Conservation (phyloP, 306 rosid genomes). For the Medicago ruthenica region DNA sequence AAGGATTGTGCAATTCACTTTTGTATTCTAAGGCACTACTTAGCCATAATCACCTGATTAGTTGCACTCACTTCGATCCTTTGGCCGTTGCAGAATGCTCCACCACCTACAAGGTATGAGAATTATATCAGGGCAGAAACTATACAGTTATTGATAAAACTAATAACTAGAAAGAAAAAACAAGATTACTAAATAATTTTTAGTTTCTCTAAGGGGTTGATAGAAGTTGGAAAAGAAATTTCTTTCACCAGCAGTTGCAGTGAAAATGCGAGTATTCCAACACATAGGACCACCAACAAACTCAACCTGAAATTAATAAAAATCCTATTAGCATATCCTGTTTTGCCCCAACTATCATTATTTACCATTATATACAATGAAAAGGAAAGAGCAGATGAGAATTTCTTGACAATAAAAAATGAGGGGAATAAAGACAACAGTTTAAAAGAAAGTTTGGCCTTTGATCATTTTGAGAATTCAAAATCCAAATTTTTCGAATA, state of each 20-base stretch:
- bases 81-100: constrained; percentile 91
- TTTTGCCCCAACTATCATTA: constrained; percentile 4
- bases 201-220: constrained; percentile 22
- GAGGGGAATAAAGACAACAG: background rate
- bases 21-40: constrained; percentile 8
- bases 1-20: background rate
- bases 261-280: constrained; percentile 88
- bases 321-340: constrained; percentile 17
- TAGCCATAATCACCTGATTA: constrained; percentile 56
- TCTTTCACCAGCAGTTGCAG: constrained; percentile 82
- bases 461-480: background rate
- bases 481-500: background rate
- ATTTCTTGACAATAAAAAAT: constrained; percentile 5
- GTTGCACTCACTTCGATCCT: constrained; percentile 79
- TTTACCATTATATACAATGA: constrained; percentile 5
- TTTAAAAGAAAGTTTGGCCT: background rate
- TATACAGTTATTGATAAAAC: constrained; percentile 20
- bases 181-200: constrained; percentile 25
- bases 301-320: constrained; percentile 72
- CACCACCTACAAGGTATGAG: constrained; percentile 69
- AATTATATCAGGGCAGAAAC: constrained; percentile 36
- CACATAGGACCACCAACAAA: constrained; percentile 99
- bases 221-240: constrained; percentile 22
- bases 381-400: background rate
- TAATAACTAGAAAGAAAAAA: constrained; percentile 32